Base-by-base conservation (phyloP, 257 asterid species). In the Cordia subcordata region DNA sequence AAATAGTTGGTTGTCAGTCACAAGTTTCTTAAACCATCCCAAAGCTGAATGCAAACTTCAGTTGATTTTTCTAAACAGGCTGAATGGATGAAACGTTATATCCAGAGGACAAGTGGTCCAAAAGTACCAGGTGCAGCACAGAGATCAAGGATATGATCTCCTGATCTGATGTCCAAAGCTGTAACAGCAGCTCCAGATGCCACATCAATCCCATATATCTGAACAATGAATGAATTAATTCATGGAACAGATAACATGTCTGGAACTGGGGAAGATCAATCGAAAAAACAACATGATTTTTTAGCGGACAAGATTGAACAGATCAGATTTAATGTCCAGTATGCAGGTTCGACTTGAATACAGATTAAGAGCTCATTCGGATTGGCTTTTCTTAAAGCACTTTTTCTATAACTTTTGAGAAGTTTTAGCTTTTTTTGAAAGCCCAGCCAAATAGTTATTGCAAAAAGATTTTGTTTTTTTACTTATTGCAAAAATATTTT, bases 171-270 rank as follows among this genome's bases (percentile, higher is more conserved):
- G 79, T 64, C 84, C 86, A 93, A 73, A 64, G 96, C 94, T 56
- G 81, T 54, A 67, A 93, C 97, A 18, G 99, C 95, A 75, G 99
- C 99, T 69, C 97, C 99, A 39, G 99, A 93, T 69, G 96, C 87
- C 51, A 96, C 99, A 80, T 88, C 99, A 58, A 93, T 83, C 72
- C 99, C 99, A 81, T 93, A 89, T 68, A 93, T 85, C 99, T 92
- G 81, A 66, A 72, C 38, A 51, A 52, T 11, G 35, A 23, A 53
- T 2, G 11, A 14, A 53, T 10, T 13, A 21, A 53, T 53, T 22
- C 44, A 49, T 65, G 69, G 50, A 58, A 44, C 57, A 71, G 72
- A 46, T 51, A 55, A 58, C 1, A 53, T 14, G 35, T 16, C 13
- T 11, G 52, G 16, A 61, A 45, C 22, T 6, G 19, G 21, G 38